Conservation (phyloP, 768 basidiomycete species). For the Boletellus ananiceps region DNA sequence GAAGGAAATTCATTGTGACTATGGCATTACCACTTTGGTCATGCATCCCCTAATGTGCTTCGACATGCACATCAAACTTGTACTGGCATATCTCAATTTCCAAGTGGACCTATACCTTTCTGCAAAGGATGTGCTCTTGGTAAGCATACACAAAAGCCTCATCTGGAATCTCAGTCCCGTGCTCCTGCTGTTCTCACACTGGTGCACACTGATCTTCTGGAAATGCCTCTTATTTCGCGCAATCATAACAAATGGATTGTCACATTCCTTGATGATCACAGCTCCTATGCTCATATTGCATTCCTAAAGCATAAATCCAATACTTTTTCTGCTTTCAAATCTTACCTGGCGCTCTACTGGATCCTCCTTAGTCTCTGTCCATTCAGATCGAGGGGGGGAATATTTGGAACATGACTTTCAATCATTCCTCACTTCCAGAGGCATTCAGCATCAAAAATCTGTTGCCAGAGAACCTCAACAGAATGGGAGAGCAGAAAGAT, state of each 20-base stretch:
- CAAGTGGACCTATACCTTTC: too few relatives aligned
- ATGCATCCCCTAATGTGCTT: neutral
- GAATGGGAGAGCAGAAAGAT: neutral
- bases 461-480: neutral
- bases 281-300: neutral
- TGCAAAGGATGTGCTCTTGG: too few relatives aligned
- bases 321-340: neutral
- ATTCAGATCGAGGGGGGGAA: too few relatives aligned
- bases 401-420: neutral
- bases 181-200: neutral
- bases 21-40: neutral
- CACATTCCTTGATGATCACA: neutral
- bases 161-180: neutral
- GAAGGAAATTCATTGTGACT: neutral
- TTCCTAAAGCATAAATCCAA: neutral
- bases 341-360: neutral
- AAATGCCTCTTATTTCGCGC: neutral
- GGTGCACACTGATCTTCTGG: neutral
- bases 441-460: neutral
- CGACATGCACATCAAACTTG: neutral
- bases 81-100: neutral
- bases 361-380: neutral
- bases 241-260: neutral
- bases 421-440: neutral
- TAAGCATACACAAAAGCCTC: too few relatives aligned